Conservation (phyloP, 2,329 filamentous ascomycete species). For the Neospermospora avenae region DNA sequence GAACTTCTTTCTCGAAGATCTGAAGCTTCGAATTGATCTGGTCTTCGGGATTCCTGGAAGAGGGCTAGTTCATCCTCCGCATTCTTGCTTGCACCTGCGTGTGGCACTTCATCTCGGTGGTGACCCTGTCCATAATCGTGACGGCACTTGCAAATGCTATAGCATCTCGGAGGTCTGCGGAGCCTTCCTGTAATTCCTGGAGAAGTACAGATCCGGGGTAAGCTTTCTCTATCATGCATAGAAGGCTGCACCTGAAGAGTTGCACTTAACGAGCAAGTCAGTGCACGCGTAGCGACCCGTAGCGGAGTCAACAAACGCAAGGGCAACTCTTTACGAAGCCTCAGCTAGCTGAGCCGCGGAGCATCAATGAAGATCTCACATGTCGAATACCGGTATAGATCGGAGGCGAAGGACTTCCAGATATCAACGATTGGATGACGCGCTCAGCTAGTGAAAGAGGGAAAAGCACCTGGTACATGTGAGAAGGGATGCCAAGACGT, state of each 20-base stretch:
- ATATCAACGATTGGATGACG: constrained; percentile 4
- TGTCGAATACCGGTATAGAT: background rate
- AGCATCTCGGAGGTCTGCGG: constrained; percentile 2
- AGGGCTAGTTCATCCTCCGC: constrained; percentile 20
- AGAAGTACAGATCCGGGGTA: constrained; percentile 12
- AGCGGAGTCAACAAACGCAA: background rate
- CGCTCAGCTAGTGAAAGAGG: background rate
- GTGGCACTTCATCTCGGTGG: constrained; percentile 17
- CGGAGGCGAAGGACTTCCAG: too few species aligned
- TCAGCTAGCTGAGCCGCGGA: background rate
- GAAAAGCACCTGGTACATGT: background rate
- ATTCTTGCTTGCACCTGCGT: constrained; percentile 24
- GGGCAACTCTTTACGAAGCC: background rate
- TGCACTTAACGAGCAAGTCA: background rate
- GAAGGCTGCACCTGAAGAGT: background rate
- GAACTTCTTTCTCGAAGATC: constrained; percentile 23
- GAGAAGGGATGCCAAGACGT: constrained; percentile 9
- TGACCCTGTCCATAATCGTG: background rate
- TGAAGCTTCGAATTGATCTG: constrained; percentile 23
- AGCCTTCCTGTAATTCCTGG: background rate
- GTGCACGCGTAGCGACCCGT: background rate
- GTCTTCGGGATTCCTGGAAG: constrained; percentile 25
- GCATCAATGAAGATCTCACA: background rate
- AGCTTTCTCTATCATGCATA: constrained; percentile 4
- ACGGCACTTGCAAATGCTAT: constrained; percentile 1